Base-by-base conservation (phyloP, 2,329 filamentous ascomycete genomes). In the Neofusicoccum kwambonambiense region DNA sequence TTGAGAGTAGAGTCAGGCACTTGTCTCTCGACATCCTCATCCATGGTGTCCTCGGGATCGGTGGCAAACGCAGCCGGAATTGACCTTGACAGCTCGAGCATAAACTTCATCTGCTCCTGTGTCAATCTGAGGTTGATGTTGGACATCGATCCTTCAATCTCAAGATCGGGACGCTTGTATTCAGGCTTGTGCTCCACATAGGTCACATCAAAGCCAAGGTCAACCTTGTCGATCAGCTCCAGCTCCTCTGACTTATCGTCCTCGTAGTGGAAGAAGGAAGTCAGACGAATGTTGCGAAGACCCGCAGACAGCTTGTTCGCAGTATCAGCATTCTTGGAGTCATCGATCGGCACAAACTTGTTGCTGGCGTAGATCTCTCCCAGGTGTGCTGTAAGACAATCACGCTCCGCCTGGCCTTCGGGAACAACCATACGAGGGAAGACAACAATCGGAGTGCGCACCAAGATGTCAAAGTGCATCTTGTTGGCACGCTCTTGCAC, bases 361-460 rank as follows among this genome's bases (percentile, higher is more conserved):
- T 99, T 99, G 77, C 93, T 93, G 0, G 92, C 93, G 74, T 98
- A 99, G 27, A 99, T 97, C 75, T 99, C 96, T 79, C 95, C 95
- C 2, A 99, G 81, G 72, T 98, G 96, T 0, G 94, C 95, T 0
- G 93, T 98, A 64, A 99, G 81, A 6, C 93, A 84, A 75, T 99
- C 95, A 62, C 92, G 87, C 66, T 88, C 86, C 3, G 89, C 84
- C 42, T 84, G 86, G 4, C 49, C 56, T 7, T 90, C 90, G 9
- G 89, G 88, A 5, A 87, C 81, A 66, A 95, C 87, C 66, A 89
- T 85, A 34, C 92, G 85, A 1, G 96, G 95, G 77, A 99, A 99
- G 0, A 97, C 91, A 42, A 99, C 87, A 68, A 99, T 99, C 0
- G 96, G 95, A 0, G 95, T 99, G 74, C 92, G 96, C 73, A 99